Evolutionary conservation across 2,329 filamentous ascomycete species (phyloP).

Genomic region (Aspergillus ochraceoroseus): DNA sequence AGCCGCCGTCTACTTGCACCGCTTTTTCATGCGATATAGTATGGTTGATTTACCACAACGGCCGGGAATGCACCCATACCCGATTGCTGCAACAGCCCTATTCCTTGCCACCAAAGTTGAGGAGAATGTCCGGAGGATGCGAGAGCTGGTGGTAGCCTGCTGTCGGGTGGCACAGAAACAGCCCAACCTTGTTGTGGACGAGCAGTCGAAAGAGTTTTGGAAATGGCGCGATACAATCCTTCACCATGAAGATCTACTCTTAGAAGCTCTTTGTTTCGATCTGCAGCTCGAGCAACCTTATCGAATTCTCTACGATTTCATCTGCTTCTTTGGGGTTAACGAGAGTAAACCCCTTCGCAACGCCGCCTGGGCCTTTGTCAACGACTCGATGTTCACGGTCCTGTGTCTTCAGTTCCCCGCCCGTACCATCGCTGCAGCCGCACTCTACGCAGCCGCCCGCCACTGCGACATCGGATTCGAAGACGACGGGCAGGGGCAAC

Average conservation of each 20-base stretch:
- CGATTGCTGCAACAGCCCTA: slow-evolving; percentile 83
- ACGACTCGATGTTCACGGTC: slow-evolving; percentile 79
- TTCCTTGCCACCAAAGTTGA: slow-evolving; percentile 97
- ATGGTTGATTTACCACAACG: slow-evolving; percentile 66
- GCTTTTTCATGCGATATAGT: slow-evolving; percentile 87
- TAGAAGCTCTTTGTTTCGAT: slow-evolving; percentile 91
- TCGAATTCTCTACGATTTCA: slow-evolving; percentile 72
- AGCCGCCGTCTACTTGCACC: slow-evolving; percentile 89
- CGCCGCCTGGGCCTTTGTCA: slow-evolving; percentile 88
- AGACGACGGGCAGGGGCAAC: slow-evolving; percentile 66
- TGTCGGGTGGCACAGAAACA: slow-evolving; percentile 95
- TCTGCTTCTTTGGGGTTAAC: slow-evolving; percentile 66
- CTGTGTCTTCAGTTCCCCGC: slow-evolving; percentile 77
- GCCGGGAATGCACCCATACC: slow-evolving; percentile 80
- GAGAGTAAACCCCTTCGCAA: slow-evolving; percentile 79
- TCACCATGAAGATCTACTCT: slow-evolving; percentile 83
- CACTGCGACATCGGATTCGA: slow-evolving; percentile 67
- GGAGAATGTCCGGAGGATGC: slow-evolving; percentile 93
- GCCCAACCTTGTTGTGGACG: slow-evolving; percentile 79
- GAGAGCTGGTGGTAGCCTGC: slow-evolving; percentile 87
- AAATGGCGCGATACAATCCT: slow-evolving; percentile 93
- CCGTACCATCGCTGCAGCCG: slow-evolving; percentile 74
- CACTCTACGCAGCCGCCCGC: slow-evolving; percentile 79
- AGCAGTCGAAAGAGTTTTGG: slow-evolving; percentile 98
- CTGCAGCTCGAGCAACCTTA: slow-evolving; percentile 87